Conservation (phyloP, 2,329 filamentous ascomycete genomes). For the Botrytis pseudocinerea region DNA sequence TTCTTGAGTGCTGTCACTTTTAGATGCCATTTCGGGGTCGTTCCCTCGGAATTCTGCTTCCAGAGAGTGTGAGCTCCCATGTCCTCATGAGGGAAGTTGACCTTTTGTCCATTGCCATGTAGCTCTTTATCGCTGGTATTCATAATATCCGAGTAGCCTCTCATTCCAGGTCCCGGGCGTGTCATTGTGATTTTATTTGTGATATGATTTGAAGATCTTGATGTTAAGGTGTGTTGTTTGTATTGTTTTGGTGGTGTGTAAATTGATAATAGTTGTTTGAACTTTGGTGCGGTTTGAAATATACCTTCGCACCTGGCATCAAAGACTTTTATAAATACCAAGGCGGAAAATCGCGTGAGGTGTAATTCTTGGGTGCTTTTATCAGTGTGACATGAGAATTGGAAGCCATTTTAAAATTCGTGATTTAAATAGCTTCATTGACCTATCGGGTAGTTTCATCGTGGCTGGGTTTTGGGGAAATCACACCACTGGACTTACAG, state of each 20-base stretch:
- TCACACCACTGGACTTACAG: constrained; percentile 11
- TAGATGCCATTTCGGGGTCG: constrained; percentile 33
- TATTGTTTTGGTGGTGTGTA: background rate
- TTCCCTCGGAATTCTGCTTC: constrained; percentile 25
- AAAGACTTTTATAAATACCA: background rate
- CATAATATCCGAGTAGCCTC: constrained; percentile 23
- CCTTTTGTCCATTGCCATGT: constrained; percentile 31
- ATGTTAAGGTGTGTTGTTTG: background rate
- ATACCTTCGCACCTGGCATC: background rate
- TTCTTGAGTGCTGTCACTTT: constrained; percentile 34
- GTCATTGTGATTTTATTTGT: background rate
- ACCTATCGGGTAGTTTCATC: constrained; percentile 1
- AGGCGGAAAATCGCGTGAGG: background rate
- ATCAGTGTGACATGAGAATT: background rate
- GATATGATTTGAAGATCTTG: background rate
- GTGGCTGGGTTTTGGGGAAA: background rate
- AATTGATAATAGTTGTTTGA: background rate
- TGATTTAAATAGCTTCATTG: background rate
- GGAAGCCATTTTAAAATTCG: background rate
- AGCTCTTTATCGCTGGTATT: constrained; percentile 3
- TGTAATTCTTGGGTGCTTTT: background rate
- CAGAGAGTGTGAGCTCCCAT: constrained; percentile 30
- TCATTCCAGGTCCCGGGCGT: constrained; percentile 4
- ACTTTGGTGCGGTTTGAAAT: background rate
- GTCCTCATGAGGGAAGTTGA: constrained; percentile 25